These are phyloP conservation scores for Bondarzewia mesenterica DNA, from an alignment of 1,284 basidiomycete genomes.

Conservation along the genomic window DNA sequence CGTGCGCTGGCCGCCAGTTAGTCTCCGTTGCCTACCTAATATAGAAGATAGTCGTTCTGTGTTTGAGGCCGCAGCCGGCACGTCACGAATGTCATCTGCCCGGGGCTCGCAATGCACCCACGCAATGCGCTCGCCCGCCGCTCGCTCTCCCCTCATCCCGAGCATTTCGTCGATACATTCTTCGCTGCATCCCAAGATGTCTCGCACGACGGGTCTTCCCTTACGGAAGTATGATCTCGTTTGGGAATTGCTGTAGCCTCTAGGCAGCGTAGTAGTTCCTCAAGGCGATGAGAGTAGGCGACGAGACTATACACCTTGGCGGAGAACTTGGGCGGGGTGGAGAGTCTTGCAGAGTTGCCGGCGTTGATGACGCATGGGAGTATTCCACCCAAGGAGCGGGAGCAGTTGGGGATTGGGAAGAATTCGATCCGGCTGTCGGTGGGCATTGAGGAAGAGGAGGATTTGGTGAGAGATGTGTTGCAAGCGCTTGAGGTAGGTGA, in stretches of 20 bases:
- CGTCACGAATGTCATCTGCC: slow-evolving; percentile 82
- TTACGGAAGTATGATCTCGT: slow-evolving; percentile 80
- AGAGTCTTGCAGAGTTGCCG: slow-evolving; percentile 82
- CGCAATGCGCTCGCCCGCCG: slow-evolving; percentile 56
- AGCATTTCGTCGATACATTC: slow-evolving; percentile 51
- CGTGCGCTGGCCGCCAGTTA: slow-evolving; percentile 49
- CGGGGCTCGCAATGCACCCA: slow-evolving; percentile 62
- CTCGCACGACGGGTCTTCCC: slow-evolving; percentile 55
- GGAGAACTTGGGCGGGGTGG: slow-evolving; percentile 88
- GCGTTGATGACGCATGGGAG: slow-evolving; percentile 81
- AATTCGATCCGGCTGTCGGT: slow-evolving; percentile 80
- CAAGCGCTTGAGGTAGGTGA: slow-evolving; percentile 54
- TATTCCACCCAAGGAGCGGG: slow-evolving; percentile 65
- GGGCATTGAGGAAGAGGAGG: slow-evolving; percentile 84
- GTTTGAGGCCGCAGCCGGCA: too few relatives aligned
- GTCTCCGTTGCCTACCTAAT: too few relatives aligned
- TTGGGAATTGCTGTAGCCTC: slow-evolving; percentile 54
- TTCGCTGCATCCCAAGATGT: slow-evolving; percentile 19
- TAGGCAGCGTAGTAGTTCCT: slow-evolving; percentile 65
- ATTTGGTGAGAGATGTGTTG: slow-evolving; percentile 61
- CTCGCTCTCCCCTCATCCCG: slow-evolving; percentile 64
- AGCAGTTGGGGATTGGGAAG: slow-evolving; percentile 69
- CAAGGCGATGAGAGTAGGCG: too few relatives aligned
- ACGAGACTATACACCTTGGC: slow-evolving; percentile 78
- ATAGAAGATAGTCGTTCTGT: too few relatives aligned